Evolutionary conservation across 108 stramenopile species (phyloP), one percentile per base, ranked within the genome.

Genomic region (Skeletonema marinoi): DNA sequence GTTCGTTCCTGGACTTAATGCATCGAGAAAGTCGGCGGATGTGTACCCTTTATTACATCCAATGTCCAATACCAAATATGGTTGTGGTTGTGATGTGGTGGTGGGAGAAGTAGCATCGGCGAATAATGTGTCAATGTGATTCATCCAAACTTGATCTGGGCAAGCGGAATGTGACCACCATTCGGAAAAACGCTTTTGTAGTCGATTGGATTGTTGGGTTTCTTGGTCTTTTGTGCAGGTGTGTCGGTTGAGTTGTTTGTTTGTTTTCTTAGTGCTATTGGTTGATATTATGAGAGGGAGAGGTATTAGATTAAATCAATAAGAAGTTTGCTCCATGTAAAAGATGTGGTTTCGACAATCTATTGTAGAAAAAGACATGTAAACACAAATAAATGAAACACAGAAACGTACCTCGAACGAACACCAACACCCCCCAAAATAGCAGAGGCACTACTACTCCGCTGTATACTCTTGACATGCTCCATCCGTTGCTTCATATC

Each of bases 11-110:
- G 78, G 78, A 50, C 65, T 66, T 4, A 79, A 13, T 21, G 76
- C 71, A 59, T 82, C 81, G 41, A 82, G 36, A 31, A 78, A 77
- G 39, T 82, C 76, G 25, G 76, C 59, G n/a, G 76, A 71, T 36
- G 76, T 72, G 65, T 78, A 82, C n/a, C 81, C 81, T 64, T 82
- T 82, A 46, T 82, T 82, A 46, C 81, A 82, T 16, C 81, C 81
- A 29, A 82, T 72, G 31, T 77, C 76, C 12, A 82, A 32, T 60
- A 77, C 59, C 17, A 82, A 35, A 67, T 46, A 82, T 29, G 81
- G 76, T 46, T 54, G 50, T 51, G 1, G 50, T 48, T 12, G 56
- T 33, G 25, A 25, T 25, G 54, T 19, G 38, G 32, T 33, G 3
- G 33, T 46, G 3, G 7, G 2, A 14, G 44, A 46, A 46, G 48